These are phyloP conservation scores for Rhodofomes roseus DNA, from an alignment of 1,284 basidiomycete genomes.

Conservation along the genomic window DNA sequence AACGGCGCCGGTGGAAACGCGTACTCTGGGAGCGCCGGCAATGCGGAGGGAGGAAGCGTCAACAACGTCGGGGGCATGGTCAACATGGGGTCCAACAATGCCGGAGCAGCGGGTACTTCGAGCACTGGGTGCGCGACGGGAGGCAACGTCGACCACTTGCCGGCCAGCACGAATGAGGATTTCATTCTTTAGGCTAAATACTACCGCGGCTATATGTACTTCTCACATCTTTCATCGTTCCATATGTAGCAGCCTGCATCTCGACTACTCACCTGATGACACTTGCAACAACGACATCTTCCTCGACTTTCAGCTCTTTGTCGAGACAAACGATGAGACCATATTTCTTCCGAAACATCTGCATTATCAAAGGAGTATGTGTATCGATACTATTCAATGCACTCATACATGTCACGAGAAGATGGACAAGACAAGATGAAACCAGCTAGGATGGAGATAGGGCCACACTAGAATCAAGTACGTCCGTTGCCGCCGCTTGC, in stretches of 20 bases:
- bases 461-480: not conserved
- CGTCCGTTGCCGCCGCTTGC: not conserved
- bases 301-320: too few species aligned
- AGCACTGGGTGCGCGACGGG: conserved; percentile 25
- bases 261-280: not conserved
- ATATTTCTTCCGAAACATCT: too few species aligned
- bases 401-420: too few species aligned
- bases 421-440: too few species aligned
- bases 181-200: not conserved
- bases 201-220: not conserved
- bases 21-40: conserved; percentile 25
- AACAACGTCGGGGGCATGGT: conserved; percentile 25
- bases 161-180: not conserved
- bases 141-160: conserved; percentile 6
- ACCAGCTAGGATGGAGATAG: too few species aligned
- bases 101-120: conserved; percentile 25
- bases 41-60: conserved; percentile 26
- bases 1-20: conserved; percentile 27
- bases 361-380: too few species aligned
- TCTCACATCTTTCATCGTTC: not conserved
- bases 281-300: not conserved
- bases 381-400: too few species aligned
- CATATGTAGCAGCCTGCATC: not conserved
- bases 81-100: conserved; percentile 31
- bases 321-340: too few species aligned